Conservation (phyloP, 768 basidiomycete species). For the Wakefieldia striispora region DNA sequence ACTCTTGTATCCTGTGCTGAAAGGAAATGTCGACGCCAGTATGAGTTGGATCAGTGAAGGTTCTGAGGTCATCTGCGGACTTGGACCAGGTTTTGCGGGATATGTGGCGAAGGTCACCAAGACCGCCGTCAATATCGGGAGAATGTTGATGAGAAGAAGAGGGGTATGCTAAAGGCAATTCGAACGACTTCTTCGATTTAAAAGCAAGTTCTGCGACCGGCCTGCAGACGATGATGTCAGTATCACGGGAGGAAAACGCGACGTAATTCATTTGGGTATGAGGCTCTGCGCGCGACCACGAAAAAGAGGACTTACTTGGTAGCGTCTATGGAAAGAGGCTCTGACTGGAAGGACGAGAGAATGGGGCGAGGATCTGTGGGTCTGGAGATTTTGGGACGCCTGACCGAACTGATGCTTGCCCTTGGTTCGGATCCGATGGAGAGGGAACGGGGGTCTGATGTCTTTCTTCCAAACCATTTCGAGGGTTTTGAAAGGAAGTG, state of each 20-base stretch:
- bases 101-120: constrained; percentile 68
- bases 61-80: constrained; percentile 76
- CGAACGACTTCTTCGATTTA: constrained; percentile 43
- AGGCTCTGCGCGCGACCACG: constrained; percentile 4
- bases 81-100: constrained; percentile 76
- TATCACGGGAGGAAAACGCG: neutral
- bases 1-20: constrained; percentile 62
- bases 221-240: constrained; percentile 38
- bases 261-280: constrained; percentile 4
- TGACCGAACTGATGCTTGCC: constrained; percentile 44
- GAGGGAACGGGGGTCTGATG: constrained; percentile 49
- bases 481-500: constrained; percentile 65
- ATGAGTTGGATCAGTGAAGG: constrained; percentile 38
- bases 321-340: constrained; percentile 48
- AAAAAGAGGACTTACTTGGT: constrained; percentile 46
- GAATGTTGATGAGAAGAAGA: constrained; percentile 31
- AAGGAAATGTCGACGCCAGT: constrained; percentile 46
- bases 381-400: constrained; percentile 81
- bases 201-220: constrained; percentile 65
- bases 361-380: constrained; percentile 83
- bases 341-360: constrained; percentile 41
- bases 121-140: constrained; percentile 33
- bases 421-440: constrained; percentile 44
- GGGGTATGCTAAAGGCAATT: constrained; percentile 35
- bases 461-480: constrained; percentile 69